Evolutionary conservation across 345 rosid species (phyloP), one percentile per base, ranked within the genome.

Genomic region (Geranium rotundifolium): DNA sequence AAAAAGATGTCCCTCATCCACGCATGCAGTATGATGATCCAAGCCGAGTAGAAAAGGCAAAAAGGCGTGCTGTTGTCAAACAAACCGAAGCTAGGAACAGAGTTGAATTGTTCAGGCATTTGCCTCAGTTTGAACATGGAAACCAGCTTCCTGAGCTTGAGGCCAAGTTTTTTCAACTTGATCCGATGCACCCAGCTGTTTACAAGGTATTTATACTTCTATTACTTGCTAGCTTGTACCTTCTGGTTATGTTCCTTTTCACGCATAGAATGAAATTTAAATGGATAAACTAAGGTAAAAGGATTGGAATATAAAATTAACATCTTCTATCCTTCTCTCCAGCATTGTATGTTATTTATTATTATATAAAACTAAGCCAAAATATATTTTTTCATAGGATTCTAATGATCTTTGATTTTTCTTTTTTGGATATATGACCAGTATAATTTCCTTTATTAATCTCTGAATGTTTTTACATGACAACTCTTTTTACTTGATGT

Each of bases 81-180:
- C 96, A 84, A 71, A 93, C 88, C 0, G 97, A 90, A 81, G 97
- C 81, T 29, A 83, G 84, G 72, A 90, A 86, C 52, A 83, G 91
- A 67, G 99, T 93, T 65, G 97, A 93, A 69, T 76, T 93, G 62
- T 93, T 93, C 71, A 81, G 97, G 83, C 99, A 93, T 82, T 81
- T 93, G 79, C 97, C 99, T 63, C 99, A 93, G 69, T 90, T 87
- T 68, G 99, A 93, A 67, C 96, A 77, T 73, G 96, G 91, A 63
- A 82, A 91, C 14, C 95, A 81, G 73, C 97, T 86, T 67, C 85
- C 91, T 71, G 96, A 87, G 77, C 88, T 93, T 0, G 81, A 84
- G 85, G 60, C 86, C 2, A 90, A 86, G 79, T 83, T 87, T 74
- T 90, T 90, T 63, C 87, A 86, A 63, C 88, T 92, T 62, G 91